phyloP scores from a whole-genome alignment of 176 grass and related monocot genomes.

The Miscanthus lutarioriparius region DNA sequence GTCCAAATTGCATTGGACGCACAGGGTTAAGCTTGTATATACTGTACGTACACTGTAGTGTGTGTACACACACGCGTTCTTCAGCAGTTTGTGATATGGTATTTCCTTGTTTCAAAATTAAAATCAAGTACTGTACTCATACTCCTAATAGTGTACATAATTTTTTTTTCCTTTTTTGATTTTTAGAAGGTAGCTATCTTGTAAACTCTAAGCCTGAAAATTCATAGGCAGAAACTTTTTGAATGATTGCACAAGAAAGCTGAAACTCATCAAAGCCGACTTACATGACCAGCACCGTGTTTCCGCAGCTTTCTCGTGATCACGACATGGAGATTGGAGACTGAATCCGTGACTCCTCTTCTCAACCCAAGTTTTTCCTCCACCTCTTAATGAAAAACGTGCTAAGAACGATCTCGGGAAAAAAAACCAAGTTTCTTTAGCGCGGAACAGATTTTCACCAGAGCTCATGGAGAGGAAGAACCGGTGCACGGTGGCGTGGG shows the following conservation, averaged over 20 bases:
- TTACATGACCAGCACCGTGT: not conserved
- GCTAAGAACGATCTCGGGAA: too few species aligned
- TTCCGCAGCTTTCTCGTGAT: not conserved
- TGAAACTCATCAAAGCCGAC: not conserved
- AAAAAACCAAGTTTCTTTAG: not conserved
- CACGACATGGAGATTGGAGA: not conserved
- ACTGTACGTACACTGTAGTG: too few species aligned
- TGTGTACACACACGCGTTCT: not conserved
- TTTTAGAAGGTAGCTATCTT: not conserved
- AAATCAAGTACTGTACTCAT: not conserved
- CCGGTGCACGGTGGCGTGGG: too few species aligned
- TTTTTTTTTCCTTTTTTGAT: not conserved
- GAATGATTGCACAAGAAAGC: not conserved
- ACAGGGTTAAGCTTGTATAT: not conserved
- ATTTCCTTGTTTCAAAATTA: not conserved
- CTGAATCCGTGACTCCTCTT: not conserved
- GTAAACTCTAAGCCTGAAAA: not conserved
- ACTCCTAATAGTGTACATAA: too few species aligned
- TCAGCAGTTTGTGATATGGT: not conserved
- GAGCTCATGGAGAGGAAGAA: too few species aligned
- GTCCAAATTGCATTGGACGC: not conserved
- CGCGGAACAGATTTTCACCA: not conserved
- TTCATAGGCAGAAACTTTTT: not conserved
- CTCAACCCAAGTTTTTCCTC: not conserved
- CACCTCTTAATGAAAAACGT: too few species aligned